phyloP scores from a whole-genome alignment of 176 grass and related monocot genomes.

The Aegilops umbellulata region DNA sequence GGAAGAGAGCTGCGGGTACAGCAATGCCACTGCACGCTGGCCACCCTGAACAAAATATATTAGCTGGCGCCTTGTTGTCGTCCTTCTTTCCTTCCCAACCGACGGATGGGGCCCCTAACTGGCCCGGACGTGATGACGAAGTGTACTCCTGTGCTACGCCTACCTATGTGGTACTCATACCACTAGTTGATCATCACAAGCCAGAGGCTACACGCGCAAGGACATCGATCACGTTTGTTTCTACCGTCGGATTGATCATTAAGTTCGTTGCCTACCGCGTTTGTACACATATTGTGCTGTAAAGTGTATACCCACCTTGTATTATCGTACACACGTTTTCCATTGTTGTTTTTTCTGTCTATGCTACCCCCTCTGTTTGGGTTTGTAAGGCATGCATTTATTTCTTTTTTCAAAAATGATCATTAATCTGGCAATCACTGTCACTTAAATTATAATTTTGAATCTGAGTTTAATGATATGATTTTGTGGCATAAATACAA shows the following conservation, averaged over 20 bases:
- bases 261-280: background rate
- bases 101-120: background rate
- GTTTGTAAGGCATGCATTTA: background rate
- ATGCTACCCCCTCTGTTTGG: background rate
- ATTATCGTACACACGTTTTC: background rate
- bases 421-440: background rate
- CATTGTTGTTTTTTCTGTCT: background rate
- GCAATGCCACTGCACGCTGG: slow-evolving; percentile 6
- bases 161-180: background rate
- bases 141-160: background rate
- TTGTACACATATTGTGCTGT: background rate
- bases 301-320: background rate
- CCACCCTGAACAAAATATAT: slow-evolving; percentile 7
- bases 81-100: slow-evolving; percentile 36
- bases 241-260: background rate
- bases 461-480: too few species aligned
- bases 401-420: background rate
- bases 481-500: too few species aligned
- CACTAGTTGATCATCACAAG: background rate
- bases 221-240: background rate
- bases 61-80: slow-evolving; percentile 49
- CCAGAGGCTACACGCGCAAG: background rate
- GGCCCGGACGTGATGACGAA: slow-evolving; percentile 16
- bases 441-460: background rate
- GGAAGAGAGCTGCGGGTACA: slow-evolving; percentile 25